Evolutionary conservation across 2,329 filamentous ascomycete species (phyloP), one percentile per base, ranked within the genome.

Genomic region (Penicillium sclerotigenum): DNA sequence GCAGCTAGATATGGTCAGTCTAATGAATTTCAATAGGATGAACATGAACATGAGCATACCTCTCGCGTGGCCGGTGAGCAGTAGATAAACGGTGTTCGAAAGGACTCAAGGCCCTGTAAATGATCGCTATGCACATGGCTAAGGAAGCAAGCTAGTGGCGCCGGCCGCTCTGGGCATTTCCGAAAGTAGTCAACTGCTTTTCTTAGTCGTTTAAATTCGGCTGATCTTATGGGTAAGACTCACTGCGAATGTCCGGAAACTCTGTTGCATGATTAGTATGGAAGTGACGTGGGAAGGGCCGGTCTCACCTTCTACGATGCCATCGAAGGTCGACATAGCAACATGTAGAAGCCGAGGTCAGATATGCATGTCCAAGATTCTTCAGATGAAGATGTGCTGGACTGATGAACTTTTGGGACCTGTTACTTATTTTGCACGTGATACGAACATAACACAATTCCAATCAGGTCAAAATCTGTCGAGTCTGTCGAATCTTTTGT

Each of bases 51-150:
- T 20, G 20, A 31, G 48, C 59, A 43, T 68, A 80, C 86, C 71
- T 91, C 87, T 60, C 84, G 83, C 0, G 92, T 97, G 0, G 90
- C 89, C 0, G 88, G 81, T 1, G 92, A 96, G 75, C 91, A 97
- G 73, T 96, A 97, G 20, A 97, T 84, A 67, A 96, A 96, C 0
- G 90, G 89, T 28, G 89, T 85, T 43, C 85, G 83, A 52, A 92
- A 80, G 13, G 81, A 83, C 64, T 96, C 91, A 1, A 97, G 80
- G 0, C 93, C 92, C 34, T 82, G 81, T 1, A 97, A 81, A 73
- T 97, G 93, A 66, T 97, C 92, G 61, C 88, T 95, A 70, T 97
- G 93, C 2, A 95, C 86, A 81, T 97, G 93, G 72, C 89, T 95
- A 26, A 97, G 80, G 69, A 97, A 96, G 71, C 88, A 94, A 16